A percentile compares a stretch with the other conserved stretches of the same genome.
These are phyloP conservation scores for Salvia sclarea DNA, from an alignment of 305 asterid genomes.

Conservation along the genomic window DNA sequence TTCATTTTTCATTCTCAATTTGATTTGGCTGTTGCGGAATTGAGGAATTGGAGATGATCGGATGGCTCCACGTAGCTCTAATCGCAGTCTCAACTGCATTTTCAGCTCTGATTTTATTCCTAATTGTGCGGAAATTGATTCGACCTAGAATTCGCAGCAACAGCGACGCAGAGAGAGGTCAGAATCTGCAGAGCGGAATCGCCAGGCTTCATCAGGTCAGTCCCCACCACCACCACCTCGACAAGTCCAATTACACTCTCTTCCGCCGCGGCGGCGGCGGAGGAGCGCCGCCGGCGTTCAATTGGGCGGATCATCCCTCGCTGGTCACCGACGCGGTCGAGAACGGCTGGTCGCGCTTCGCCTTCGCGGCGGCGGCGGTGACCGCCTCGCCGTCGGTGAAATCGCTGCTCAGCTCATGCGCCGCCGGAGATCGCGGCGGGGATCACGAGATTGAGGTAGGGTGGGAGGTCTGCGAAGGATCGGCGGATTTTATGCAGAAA, in stretches of 20 bases:
- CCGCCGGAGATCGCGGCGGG: background rate
- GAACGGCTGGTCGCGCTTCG: constrained; percentile 92
- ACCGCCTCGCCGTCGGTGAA: constrained; percentile 54
- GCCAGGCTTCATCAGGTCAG: constrained; percentile 69
- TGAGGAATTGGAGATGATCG: constrained; percentile 33
- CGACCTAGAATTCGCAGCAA: constrained; percentile 7
- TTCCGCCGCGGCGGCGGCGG: too few relatives aligned
- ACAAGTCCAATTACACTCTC: constrained; percentile 40
- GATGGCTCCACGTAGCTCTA: background rate
- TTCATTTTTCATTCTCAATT: too few relatives aligned
- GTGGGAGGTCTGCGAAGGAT: constrained; percentile 89
- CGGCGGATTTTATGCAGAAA: constrained; percentile 80
- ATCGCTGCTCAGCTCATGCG: constrained; percentile 48
- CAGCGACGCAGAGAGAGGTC: constrained; percentile 32
- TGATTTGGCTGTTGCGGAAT: too few relatives aligned
- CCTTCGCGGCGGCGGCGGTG: constrained; percentile 46
- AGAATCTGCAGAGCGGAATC: constrained; percentile 49
- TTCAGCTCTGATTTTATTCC: constrained; percentile 30
- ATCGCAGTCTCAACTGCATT: constrained; percentile 37
- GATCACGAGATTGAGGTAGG: constrained; percentile 42
- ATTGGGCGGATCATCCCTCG: constrained; percentile 82
- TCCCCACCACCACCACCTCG: constrained; percentile 44
- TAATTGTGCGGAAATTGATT: constrained; percentile 35
- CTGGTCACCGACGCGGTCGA: constrained; percentile 82
- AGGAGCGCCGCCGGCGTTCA: constrained; percentile 52